Percentiles rank a stretch among this genome's conserved stretches.
Evolutionary conservation across 192 early-diverging fungal species (phyloP).

Genomic region (Radiomyces spectabilis): DNA sequence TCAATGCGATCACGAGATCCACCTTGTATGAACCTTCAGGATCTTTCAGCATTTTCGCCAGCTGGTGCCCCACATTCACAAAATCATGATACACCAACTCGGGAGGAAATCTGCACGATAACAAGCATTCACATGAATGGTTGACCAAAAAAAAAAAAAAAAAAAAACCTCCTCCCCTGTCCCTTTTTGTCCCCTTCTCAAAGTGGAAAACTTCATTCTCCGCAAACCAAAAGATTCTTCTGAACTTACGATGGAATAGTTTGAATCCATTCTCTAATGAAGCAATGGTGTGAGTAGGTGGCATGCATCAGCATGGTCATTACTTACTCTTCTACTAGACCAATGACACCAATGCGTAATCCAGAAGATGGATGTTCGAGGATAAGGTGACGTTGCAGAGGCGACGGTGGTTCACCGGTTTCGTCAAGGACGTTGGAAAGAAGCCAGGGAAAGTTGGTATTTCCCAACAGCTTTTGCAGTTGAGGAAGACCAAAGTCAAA

Average conservation of each 20-base stretch:
- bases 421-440: slow-evolving; percentile 55
- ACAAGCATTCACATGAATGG: too few relatives aligned
- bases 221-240: not conserved
- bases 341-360: slow-evolving; percentile 58
- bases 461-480: slow-evolving; percentile 34
- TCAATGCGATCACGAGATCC: slow-evolving; percentile 62
- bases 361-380: slow-evolving; percentile 32
- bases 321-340: slow-evolving; percentile 54
- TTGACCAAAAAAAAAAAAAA: not conserved
- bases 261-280: slow-evolving; percentile 52
- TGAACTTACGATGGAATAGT: slow-evolving; percentile 45
- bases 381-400: slow-evolving; percentile 31
- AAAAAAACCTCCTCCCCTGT: not conserved
- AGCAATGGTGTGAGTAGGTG: not conserved
- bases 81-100: slow-evolving; percentile 52
- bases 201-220: too few relatives aligned
- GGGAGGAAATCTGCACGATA: slow-evolving; percentile 41
- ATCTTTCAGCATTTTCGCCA: slow-evolving; percentile 30
- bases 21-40: slow-evolving; percentile 33
- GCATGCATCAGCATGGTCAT: slow-evolving; percentile 1
- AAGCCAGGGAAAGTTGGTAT: slow-evolving; percentile 65
- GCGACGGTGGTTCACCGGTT: slow-evolving; percentile 19
- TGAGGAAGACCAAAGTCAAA: slow-evolving; percentile 62
- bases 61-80: slow-evolving; percentile 33
- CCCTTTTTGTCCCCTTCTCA: not conserved